Evolutionary conservation across 139 green algal species (phyloP), one percentile per base, ranked within the genome.

Genomic region (Chlorella sp.): DNA sequence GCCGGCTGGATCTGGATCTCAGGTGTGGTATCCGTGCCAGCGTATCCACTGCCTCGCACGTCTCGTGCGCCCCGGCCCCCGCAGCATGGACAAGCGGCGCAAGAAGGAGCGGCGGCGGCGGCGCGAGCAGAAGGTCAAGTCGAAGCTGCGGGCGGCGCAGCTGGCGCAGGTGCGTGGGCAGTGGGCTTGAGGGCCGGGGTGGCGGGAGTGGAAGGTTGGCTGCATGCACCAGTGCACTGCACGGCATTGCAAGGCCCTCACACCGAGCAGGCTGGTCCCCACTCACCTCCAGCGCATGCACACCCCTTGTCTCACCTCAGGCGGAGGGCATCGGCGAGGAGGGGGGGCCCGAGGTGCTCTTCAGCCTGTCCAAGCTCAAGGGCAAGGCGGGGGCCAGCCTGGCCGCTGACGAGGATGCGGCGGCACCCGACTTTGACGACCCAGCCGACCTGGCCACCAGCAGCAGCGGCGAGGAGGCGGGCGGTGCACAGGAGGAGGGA

Each of bases 51-150:
- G n/a, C n/a, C n/a, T n/a, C n/a, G n/a, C n/a, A n/a, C n/a, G n/a
- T n/a, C n/a, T n/a, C n/a, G n/a, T n/a, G n/a, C n/a, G n/a, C n/a
- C n/a, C n/a, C n/a, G n/a, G n/a, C 40, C 38, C 9, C 38, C 36
- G 30, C 75, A 91, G 64, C 65, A 80, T 88, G 81, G 93, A 92
- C 84, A 89, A 87, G 48, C 89, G 92, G 80, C 85, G 87, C 43
- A 92, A 94, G 86, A 92, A 93, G 44, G 93, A 96, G 80, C 91
- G 90, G 54, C 90, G 92, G 82, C 91, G 92, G 82, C 91, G 91
- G 56, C 84, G 84, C 34, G 94, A 98, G 84, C 77, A 90, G 44
- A 96, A 97, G 90, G 93, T 94, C 74, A 98, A 97, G 92, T 81
- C 92, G n/a, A 83, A 88, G 11, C 46, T 96, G 40, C 87, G 94